Evolutionary conservation across 805 yeast species (phyloP), one percentile per base, ranked within the genome.

Genomic region (Gaillardinia entomophila): DNA sequence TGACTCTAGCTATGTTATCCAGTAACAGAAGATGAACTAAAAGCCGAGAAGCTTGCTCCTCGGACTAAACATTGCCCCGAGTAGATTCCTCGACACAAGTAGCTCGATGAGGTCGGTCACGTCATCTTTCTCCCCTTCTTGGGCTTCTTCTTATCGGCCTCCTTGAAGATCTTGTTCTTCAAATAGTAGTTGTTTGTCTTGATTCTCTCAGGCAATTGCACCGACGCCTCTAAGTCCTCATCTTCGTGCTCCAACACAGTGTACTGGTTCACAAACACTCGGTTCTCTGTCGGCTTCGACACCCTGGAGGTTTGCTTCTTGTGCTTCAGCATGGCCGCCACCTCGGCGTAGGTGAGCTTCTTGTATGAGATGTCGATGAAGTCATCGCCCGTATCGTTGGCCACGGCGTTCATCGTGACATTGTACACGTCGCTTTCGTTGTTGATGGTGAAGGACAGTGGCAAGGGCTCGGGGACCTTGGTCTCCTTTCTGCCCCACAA

Each of bases 321-420:
- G 34, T 42, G 31, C 31, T 39, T 42, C n/a, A 55, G 47, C 43
- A 60, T 36, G 15, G 53, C 44, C 4, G 71, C 69, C 18, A 54
- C 72, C 41, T 66, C 71, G n/a, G 72, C 72, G 36, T 65, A 66
- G n/a, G 65, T 53, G 38, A 66, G 50, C 32, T 55, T 53, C 27
- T 54, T 54, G 40, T 41, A 48, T 32, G 53, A 51, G 34, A 66
- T 61, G 27, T 62, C 67, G 15, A 66, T 57, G 33, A 64, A 53
- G 27, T 48, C 59, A 18, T 58, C 64, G 12, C 49, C 51, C 24
- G 54, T 46, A 28, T 46, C 48, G 14, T 36, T 41, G 11, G 26
- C 16, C 12, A 19, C 15, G n/a, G 22, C 17, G n/a, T 17, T 31
- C 25, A 23, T 10, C 25, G 22, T 6, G 10, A 19, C 22, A 19